These are phyloP conservation scores for Ganoderma meredithae DNA, from an alignment of 1,284 basidiomycete genomes.

Conservation along the genomic window DNA sequence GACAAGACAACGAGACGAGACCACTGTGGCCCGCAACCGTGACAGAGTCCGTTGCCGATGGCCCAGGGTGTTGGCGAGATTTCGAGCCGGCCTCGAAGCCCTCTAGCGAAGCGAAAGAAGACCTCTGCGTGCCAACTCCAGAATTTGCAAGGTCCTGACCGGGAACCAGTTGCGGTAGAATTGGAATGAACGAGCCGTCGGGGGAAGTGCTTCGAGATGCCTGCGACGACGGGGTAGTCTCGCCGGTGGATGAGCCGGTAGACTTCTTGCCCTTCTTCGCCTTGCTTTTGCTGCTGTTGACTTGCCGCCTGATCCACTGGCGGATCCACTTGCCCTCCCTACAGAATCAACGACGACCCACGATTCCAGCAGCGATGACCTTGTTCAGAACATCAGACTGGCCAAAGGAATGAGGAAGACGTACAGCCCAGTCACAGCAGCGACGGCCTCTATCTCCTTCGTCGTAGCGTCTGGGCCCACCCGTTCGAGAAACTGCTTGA, in stretches of 20 bases:
- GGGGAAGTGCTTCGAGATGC: not conserved
- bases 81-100: not conserved
- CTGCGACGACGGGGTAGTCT: not conserved
- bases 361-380: not conserved
- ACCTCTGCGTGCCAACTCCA: not conserved
- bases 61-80: not conserved
- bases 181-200: not conserved
- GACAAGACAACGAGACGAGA: not conserved
- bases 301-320: constrained; percentile 34
- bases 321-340: constrained; percentile 36
- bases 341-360: not conserved
- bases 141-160: not conserved
- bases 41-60: not conserved
- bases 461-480: constrained; percentile 26
- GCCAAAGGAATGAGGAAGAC: constrained; percentile 6
- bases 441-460: constrained; percentile 27
- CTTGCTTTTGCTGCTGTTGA: constrained; percentile 5
- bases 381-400: not conserved
- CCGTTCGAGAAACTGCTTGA: constrained; percentile 26
- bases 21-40: not conserved
- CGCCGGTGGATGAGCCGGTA: constrained; percentile 3
- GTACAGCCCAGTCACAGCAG: constrained; percentile 35
- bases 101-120: not conserved
- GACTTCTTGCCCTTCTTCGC: constrained; percentile 11
- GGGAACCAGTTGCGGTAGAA: not conserved